Percentiles rank a stretch among this genome's conserved stretches.
These are phyloP conservation scores for Cercospora sp. DNA, from an alignment of 2,329 filamentous ascomycete species.

Conservation along the genomic window DNA sequence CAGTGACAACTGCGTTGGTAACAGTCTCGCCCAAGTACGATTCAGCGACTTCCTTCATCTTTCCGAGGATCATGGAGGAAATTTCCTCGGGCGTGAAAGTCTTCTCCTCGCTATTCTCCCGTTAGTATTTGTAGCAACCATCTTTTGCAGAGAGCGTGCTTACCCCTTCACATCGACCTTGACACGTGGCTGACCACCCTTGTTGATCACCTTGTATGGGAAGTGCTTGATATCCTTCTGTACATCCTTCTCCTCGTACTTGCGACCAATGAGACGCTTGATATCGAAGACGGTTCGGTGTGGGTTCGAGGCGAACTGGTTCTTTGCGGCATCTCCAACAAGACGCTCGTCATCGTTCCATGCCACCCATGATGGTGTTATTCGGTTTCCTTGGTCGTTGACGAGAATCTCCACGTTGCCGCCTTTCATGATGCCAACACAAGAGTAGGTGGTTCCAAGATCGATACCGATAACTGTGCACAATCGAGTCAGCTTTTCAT, in stretches of 20 bases:
- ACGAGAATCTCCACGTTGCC: conserved; percentile 94
- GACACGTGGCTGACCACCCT: conserved; percentile 86
- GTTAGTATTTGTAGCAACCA: conserved; percentile 3
- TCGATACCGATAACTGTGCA: conserved; percentile 83
- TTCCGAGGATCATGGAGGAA: conserved; percentile 76
- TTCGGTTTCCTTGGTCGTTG: conserved; percentile 96
- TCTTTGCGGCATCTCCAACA: conserved; percentile 96
- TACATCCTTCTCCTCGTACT: conserved; percentile 68
- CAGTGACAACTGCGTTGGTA: conserved; percentile 96
- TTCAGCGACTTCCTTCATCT: conserved; percentile 98
- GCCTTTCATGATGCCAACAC: conserved; percentile 93
- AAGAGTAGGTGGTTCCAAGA: conserved; percentile 83
- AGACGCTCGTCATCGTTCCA: conserved; percentile 94
- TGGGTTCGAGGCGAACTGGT: conserved; percentile 67
- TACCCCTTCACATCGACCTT: conserved; percentile 67
- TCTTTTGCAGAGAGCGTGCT: not conserved
- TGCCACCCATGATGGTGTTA: conserved; percentile 65
- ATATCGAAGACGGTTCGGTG: conserved; percentile 50
- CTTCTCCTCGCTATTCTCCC: conserved; percentile 54
- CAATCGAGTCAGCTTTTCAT: conserved; percentile 1
- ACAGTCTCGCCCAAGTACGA: conserved; percentile 84
- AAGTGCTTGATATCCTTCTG: conserved; percentile 97
- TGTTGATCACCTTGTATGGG: conserved; percentile 90
- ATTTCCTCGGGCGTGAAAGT: conserved; percentile 78
- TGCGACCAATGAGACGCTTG: conserved; percentile 56